Base-by-base conservation (phyloP, 306 rosid genomes). In the Nissolia schottii region DNA sequence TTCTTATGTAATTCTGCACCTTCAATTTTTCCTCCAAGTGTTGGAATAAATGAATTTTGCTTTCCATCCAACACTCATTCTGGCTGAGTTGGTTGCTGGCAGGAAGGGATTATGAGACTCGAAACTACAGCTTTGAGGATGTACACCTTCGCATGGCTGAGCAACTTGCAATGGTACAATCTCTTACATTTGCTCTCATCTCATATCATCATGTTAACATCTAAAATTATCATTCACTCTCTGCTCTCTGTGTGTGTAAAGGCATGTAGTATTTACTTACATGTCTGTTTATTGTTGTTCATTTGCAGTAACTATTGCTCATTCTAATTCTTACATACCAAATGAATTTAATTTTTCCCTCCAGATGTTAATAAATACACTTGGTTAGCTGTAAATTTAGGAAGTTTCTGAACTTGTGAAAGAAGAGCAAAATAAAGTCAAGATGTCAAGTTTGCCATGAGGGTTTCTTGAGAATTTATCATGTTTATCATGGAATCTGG, bases 61-160 rank as follows among this genome's bases (percentile, higher is more conserved):
- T 69, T 24, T 18, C 70, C 13, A 34, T 41, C 22, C 4, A 25
- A 64, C 78, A 49, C 32, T 81, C 54, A 62, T 61, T 45, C 75
- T 67, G 9, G 60, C 46, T 75, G 45, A 50, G 76, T 75, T 74
- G 74, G 71, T 45, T 71, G 49, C 80, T 82, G 74, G 76, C 92
- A 95, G 99, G 99, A 82, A 89, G 93, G 80, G 99, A 95, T 76
- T 88, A 85, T 68, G 99, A 88, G 84, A 95, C 99, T 56, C 88
- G 99, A 83, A 95, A 95, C 86, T 95, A 67, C 69, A 88, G 99
- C 89, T 91, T 87, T 78, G 97, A 91, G 85, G 97, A 88, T 78
- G 99, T 86, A 78, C 87, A 95, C 87, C 82, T 84, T 86, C 77
- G 70, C 69, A 95, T 95, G 97, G 96, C 99, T 22, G 93, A 91